Evolutionary conservation across 2,329 filamentous ascomycete genomes (phyloP).

Genomic region (Curvularia spicifera): DNA sequence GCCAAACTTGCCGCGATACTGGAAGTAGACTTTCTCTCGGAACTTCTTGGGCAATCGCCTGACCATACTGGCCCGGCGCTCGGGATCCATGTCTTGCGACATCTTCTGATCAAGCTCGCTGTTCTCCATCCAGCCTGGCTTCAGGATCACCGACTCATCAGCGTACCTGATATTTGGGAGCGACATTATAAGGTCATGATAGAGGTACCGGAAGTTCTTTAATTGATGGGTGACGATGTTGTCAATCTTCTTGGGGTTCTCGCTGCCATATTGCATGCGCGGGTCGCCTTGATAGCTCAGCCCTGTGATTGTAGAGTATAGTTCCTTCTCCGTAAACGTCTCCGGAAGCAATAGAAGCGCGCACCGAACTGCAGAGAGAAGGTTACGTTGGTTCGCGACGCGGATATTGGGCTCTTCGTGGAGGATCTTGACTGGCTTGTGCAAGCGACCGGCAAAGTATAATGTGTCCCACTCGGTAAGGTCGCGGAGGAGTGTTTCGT

Average conservation of each 20-base stretch:
- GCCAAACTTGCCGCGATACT: constrained; percentile 88
- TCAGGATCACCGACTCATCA: constrained; percentile 63
- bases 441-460: constrained; percentile 93
- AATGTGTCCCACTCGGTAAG: constrained; percentile 91
- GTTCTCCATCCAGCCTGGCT: constrained; percentile 69
- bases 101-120: constrained; percentile 66
- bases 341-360: constrained; percentile 85
- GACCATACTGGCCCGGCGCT: constrained; percentile 94
- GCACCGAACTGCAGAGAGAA: constrained; percentile 88
- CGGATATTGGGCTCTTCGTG: constrained; percentile 91
- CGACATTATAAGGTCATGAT: constrained; percentile 85
- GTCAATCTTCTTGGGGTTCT: constrained; percentile 88
- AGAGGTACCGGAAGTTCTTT: constrained; percentile 87
- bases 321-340: constrained; percentile 81
- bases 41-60: constrained; percentile 86
- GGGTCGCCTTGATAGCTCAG: constrained; percentile 95
- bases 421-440: constrained; percentile 97
- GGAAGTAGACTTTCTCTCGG: constrained; percentile 88
- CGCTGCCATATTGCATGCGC: constrained; percentile 89
- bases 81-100: constrained; percentile 88
- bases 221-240: constrained; percentile 96
- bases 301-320: constrained; percentile 90
- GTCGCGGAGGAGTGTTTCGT: constrained; percentile 86
- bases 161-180: constrained; percentile 86
- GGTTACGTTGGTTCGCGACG: constrained; percentile 93